Percentiles rank a stretch among this genome's conserved stretches.
These are phyloP conservation scores for Paxillus involutus DNA, from an alignment of 768 basidiomycete species.

Conservation along the genomic window DNA sequence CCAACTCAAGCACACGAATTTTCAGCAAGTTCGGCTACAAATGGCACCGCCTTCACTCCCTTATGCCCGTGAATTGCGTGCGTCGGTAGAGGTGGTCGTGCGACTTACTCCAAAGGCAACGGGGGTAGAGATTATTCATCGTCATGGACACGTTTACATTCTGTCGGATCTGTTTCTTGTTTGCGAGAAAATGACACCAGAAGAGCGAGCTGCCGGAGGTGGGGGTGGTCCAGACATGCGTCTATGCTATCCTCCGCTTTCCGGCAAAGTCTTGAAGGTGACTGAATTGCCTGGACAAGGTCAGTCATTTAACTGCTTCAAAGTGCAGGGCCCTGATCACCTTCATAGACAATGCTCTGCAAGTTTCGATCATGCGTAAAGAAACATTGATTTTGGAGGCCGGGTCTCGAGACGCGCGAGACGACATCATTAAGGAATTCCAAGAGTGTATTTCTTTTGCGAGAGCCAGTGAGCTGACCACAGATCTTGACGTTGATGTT, in stretches of 20 bases:
- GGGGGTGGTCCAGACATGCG: slow-evolving; percentile 79
- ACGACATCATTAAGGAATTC: slow-evolving; percentile 68
- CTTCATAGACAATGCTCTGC: slow-evolving; percentile 63
- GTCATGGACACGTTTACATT: slow-evolving; percentile 79
- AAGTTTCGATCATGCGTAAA: slow-evolving; percentile 84
- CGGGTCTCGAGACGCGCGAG: slow-evolving; percentile 55
- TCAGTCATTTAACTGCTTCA: slow-evolving; percentile 28
- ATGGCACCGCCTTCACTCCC: slow-evolving; percentile 79
- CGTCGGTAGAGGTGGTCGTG: slow-evolving; percentile 69
- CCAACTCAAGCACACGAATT: slow-evolving; percentile 5
- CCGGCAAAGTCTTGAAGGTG: slow-evolving; percentile 88
- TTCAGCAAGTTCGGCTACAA: slow-evolving; percentile 85
- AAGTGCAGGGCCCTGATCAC: slow-evolving; percentile 10
- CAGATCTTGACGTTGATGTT: neutral
- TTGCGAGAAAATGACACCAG: slow-evolving; percentile 77
- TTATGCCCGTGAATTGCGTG: slow-evolving; percentile 75
- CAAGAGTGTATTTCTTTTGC: slow-evolving; percentile 86
- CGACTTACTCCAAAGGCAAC: slow-evolving; percentile 77
- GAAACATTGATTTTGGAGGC: slow-evolving; percentile 73
- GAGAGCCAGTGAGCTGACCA: slow-evolving; percentile 52
- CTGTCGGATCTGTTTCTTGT: slow-evolving; percentile 92
- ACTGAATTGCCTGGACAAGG: slow-evolving; percentile 61
- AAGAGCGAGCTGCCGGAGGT: slow-evolving; percentile 52
- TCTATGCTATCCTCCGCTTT: slow-evolving; percentile 91
- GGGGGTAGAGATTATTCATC: slow-evolving; percentile 72